These are phyloP conservation scores for Backusella mclennaniae DNA, from an alignment of 192 early-diverging fungal species.

Conservation along the genomic window DNA sequence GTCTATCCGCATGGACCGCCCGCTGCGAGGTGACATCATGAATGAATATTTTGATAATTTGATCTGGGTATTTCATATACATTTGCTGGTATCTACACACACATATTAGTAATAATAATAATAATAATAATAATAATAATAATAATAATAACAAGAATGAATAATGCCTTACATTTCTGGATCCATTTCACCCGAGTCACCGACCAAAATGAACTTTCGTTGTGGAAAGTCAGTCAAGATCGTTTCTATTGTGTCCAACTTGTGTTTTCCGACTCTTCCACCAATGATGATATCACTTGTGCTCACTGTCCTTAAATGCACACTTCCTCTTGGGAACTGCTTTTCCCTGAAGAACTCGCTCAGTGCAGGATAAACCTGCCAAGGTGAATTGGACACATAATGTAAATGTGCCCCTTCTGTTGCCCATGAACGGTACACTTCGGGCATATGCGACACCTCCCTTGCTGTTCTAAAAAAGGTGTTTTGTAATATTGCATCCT, in stretches of 20 bases:
- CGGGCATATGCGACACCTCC: constrained; percentile 79
- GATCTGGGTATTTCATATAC: constrained; percentile 31
- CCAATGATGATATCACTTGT: constrained; percentile 19
- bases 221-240: constrained; percentile 67
- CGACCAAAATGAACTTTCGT: constrained; percentile 85
- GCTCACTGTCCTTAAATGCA: constrained; percentile 47
- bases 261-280: constrained; percentile 29
- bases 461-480: constrained; percentile 69
- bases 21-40: constrained; percentile 38
- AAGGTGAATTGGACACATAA: constrained; percentile 90
- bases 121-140: background rate
- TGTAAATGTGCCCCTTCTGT: constrained; percentile 64
- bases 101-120: background rate
- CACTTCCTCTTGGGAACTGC: constrained; percentile 79
- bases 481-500: constrained; percentile 61
- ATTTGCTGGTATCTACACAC: constrained; percentile 28
- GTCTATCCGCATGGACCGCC: constrained; percentile 25
- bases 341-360: constrained; percentile 65
- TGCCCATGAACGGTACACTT: constrained; percentile 64
- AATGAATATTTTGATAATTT: constrained; percentile 39
- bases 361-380: constrained; percentile 83
- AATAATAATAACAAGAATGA: background rate
- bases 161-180: constrained; percentile 66
- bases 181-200: constrained; percentile 90
- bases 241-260: constrained; percentile 17